Base-by-base conservation (phyloP, 2,329 filamentous ascomycete species). In the Exophiala aquamarina region DNA sequence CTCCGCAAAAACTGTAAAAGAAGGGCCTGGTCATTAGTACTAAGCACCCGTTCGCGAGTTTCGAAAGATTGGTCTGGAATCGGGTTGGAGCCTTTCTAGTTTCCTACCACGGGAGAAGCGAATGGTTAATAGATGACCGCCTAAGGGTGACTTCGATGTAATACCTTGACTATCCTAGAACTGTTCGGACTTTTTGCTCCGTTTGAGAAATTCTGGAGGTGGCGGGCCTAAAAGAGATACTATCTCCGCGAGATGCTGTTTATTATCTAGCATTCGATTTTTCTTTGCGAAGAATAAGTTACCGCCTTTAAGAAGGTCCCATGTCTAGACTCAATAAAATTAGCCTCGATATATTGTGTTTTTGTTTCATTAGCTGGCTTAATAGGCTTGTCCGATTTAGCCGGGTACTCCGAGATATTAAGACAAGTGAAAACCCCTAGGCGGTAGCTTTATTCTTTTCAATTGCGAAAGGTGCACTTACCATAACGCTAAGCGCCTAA, bases 401-500 rank as follows among this genome's bases (percentile, higher is more conserved):
- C n/a, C n/a, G n/a, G n/a, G n/a, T n/a, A n/a, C n/a, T n/a, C n/a
- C n/a, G n/a, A n/a, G n/a, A n/a, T n/a, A n/a, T n/a, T n/a, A n/a
- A n/a, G n/a, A n/a, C n/a, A n/a, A n/a, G n/a, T n/a, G n/a, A n/a
- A n/a, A n/a, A n/a, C n/a, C n/a, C n/a, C n/a, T n/a, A n/a, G n/a
- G n/a, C n/a, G n/a, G n/a, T n/a, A n/a, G n/a, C n/a, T n/a, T n/a
- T n/a, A n/a, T n/a, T n/a, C n/a, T n/a, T n/a, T n/a, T n/a, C n/a
- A n/a, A n/a, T n/a, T n/a, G n/a, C n/a, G n/a, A 13, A 14, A 8
- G 2, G 8, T 39, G n/a, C 31, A 41, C 58, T 41, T 41, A 64
- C 61, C 50, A 64, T 51, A 37, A 60, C 47, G 26, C 49, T 63
- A 19, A 63, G 52, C 41, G 58, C 62, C 63, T 63, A 66, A 10